Evolutionary conservation across 1,139 yeast genomes (phyloP), one percentile per base, ranked within the genome.

Genomic region (Sugiyamaella xylanicola): DNA sequence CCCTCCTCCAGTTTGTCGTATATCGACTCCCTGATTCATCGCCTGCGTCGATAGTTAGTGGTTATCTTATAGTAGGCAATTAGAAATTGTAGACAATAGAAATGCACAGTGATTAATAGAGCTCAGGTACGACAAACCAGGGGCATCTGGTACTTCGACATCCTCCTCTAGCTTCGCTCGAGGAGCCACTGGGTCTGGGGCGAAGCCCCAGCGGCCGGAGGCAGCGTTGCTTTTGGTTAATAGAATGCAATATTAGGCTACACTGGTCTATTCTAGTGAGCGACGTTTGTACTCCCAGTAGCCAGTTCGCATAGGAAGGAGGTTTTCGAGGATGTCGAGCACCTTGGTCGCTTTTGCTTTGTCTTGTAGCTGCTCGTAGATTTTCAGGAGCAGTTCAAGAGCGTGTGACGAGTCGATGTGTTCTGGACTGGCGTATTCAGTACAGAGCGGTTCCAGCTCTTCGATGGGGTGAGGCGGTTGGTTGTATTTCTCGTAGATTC

Each of bases 261-360:
- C n/a, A n/a, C n/a, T 5, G 29, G 29, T 9, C 16, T 42, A 21
- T 44, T 8, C 39, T 25, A 48, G 15, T 11, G 21, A 8, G 35
- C 44, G 43, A 20, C 50, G 42, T 36, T 55, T 62, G 53, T 69
- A 76, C 3, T 62, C 63, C 96, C 96, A 90, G 66, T 84, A 87
- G 56, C 82, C 82, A 19, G 68, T 70, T 59, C 96, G 75, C 11
- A 89, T 85, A 0, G 90, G 85, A 61, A 89, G 95, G 60, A 82
- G 81, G 53, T 76, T 77, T 1, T 70, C 79, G 40, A 90, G 73
- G 16, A 77, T 70, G 7, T 74, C 74, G 64, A 83, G 84, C 0
- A 83, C 76, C 25, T 69, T 66, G 0, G 60, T 57, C 0, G 86
- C 78, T 40, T 74, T 68, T 3, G 75, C 66, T 0, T 69, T 61